phyloP scores from a whole-genome alignment of 371 early-diverging fungal genomes.

The Umbelopsis sp. region DNA sequence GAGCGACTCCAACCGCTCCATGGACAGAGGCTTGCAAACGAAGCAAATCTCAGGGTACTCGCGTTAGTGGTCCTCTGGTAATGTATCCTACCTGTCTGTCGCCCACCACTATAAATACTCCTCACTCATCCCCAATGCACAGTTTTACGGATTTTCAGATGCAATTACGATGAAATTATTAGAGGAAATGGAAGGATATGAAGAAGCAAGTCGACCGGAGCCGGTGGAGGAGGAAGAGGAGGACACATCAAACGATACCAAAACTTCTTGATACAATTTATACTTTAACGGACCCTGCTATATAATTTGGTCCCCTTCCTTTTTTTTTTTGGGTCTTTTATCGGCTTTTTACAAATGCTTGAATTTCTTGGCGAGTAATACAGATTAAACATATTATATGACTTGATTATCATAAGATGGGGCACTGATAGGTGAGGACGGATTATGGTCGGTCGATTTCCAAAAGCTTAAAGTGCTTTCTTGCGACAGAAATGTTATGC shows the following conservation, averaged over 20 bases:
- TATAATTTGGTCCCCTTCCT: too few species aligned
- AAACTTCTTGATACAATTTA: not conserved
- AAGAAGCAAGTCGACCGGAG: constrained; percentile 31
- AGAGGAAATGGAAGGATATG: constrained; percentile 43
- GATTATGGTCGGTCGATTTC: constrained; percentile 41
- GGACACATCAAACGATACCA: not conserved
- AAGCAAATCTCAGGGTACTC: constrained; percentile 47
- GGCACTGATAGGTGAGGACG: too few species aligned
- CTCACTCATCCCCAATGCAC: not conserved
- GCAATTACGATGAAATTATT: constrained; percentile 45
- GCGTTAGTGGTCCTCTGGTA: constrained; percentile 57
- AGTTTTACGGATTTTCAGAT: constrained; percentile 58
- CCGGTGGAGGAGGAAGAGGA: constrained; percentile 26
- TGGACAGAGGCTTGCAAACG: constrained; percentile 61
- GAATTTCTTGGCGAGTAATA: too few species aligned
- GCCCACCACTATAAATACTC: too few species aligned
- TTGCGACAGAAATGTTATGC: constrained; percentile 83
- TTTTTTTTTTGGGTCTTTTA: too few species aligned
- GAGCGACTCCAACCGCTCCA: constrained; percentile 57
- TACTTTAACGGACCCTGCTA: not conserved
- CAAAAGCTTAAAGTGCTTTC: constrained; percentile 87
- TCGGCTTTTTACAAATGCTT: too few species aligned
- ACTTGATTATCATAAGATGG: too few species aligned
- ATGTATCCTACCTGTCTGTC: not conserved
- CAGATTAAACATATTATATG: too few species aligned